These are phyloP conservation scores for sunflower (Helianthus annuus) DNA, from an alignment of 129 eudicot genomes.

Conservation along the genomic window DNA sequence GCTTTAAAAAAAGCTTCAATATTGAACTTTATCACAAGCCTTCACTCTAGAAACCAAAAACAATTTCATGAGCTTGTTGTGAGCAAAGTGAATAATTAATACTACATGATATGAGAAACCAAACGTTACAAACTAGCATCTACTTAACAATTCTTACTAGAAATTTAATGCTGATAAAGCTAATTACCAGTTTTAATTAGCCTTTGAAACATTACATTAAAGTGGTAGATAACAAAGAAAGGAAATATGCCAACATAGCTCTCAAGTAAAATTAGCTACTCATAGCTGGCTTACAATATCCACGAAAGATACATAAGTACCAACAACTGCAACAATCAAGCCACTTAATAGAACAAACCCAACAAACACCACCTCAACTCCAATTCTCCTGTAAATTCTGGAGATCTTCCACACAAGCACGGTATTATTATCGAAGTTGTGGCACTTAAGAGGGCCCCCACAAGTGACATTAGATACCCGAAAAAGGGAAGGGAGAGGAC, in stretches of 20 bases:
- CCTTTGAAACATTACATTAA: too few relatives aligned
- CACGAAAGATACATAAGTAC: slow-evolving; percentile 62
- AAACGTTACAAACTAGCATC: too few relatives aligned
- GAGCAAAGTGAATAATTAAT: too few relatives aligned
- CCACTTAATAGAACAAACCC: slow-evolving; percentile 44
- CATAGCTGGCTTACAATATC: slow-evolving; percentile 45
- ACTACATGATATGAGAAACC: too few relatives aligned
- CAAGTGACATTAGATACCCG: slow-evolving; percentile 66
- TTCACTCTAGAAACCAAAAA: too few relatives aligned
- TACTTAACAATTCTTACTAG: too few relatives aligned
- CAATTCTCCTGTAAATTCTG: slow-evolving; percentile 33
- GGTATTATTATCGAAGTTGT: slow-evolving; percentile 68
- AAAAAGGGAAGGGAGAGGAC: slow-evolving; percentile 68
- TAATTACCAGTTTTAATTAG: too few relatives aligned
- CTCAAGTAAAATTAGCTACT: not conserved
- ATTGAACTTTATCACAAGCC: too few relatives aligned
- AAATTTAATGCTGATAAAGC: too few relatives aligned
- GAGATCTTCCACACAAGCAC: slow-evolving; percentile 78
- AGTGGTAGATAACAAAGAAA: too few relatives aligned
- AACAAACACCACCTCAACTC: slow-evolving; percentile 42
- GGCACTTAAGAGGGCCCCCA: slow-evolving; percentile 76
- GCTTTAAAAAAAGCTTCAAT: too few relatives aligned
- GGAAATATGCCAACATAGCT: not conserved
- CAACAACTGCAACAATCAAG: slow-evolving; percentile 41
- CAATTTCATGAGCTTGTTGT: too few relatives aligned